These are phyloP conservation scores for Huntiella omanensis DNA, from an alignment of 2,329 filamentous ascomycete genomes.

Conservation along the genomic window DNA sequence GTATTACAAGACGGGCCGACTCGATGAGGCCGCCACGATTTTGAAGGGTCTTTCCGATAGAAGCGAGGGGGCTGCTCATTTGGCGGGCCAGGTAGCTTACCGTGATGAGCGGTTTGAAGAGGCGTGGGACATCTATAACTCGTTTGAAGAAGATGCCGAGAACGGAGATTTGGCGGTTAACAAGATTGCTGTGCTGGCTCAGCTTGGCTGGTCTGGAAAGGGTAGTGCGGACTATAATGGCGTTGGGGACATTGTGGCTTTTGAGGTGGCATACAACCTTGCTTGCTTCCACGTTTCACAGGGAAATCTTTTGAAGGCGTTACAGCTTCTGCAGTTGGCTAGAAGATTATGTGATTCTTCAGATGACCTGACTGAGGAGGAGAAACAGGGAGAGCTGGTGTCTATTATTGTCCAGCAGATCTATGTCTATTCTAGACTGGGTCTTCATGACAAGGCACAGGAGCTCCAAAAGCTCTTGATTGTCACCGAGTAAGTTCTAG, in stretches of 20 bases:
- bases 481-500: conserved; percentile 35
- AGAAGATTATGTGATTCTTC: conserved; percentile 52
- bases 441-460: conserved; percentile 45
- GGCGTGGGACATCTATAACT: conserved; percentile 43
- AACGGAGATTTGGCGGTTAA: conserved; percentile 65
- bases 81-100: conserved; percentile 52
- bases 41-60: background rate
- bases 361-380: conserved; percentile 54
- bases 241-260: conserved; percentile 32
- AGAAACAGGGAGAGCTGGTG: conserved; percentile 54
- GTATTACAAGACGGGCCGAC: conserved; percentile 60
- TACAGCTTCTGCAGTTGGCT: conserved; percentile 49
- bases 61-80: conserved; percentile 27
- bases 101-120: conserved; percentile 54
- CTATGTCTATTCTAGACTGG: conserved; percentile 49
- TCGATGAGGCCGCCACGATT: conserved; percentile 35
- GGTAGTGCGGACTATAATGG: conserved; percentile 17
- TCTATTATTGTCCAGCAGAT: conserved; percentile 62
- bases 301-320: conserved; percentile 45
- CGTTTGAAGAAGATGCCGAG: conserved; percentile 39
- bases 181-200: conserved; percentile 49
- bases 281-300: conserved; percentile 55
- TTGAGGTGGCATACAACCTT: conserved; percentile 67
- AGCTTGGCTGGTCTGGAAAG: conserved; percentile 49
- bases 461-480: conserved; percentile 42